Evolutionary conservation across 78 protist genomes (phyloP), one percentile per base, ranked within the genome.

Genomic region (Chrysochromulina tobinii): DNA sequence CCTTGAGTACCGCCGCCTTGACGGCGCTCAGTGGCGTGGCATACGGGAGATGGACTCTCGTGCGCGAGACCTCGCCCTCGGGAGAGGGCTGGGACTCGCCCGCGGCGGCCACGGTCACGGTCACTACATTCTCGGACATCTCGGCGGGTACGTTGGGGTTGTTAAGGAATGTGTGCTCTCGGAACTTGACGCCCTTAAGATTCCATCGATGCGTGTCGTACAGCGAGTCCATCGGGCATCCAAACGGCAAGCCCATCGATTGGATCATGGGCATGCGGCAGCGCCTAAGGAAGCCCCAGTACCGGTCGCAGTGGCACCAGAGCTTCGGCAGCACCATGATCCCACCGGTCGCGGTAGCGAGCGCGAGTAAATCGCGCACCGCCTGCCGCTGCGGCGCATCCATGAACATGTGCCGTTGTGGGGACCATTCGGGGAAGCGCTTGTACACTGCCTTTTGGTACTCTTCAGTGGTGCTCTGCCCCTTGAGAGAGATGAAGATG

Each of bases 241-340:
- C 2, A 58, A 75, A 75, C 7, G 84, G 84, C 51, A 69, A 12
- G 14, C 27, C 6, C 58, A 75, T 50, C 8, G 1, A 18, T 1
- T 1, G 84, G 23, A 38, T 58, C 18, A 3, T 38, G 9, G 84
- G 84, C 58, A 38, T 51, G 23, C 84, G 84, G n/a, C 84, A 75
- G 57, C 3, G 7, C 11, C 25, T 9, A 9, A 75, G 48, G 53
- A 18, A 17, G 59, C 55, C 55, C 84, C 84, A 75, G 48, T 38
- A 75, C 38, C 84, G 84, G 17, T 75, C 84, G 18, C 84, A 75
- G 18, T 50, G 55, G 84, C 84, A 75, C 84, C 27, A 17, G 18
- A 75, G 84, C 57, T 48, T 0, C 9, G 84, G 84, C 50, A 75
- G 4, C n/a, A 75, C 55, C 48, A 25, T 4, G 53, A 50, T 75